A percentile compares a stretch with the other conserved stretches of the same genome.
Conservation (phyloP, 129 eudicot genomes). For the Flaveria ramosissima region DNA sequence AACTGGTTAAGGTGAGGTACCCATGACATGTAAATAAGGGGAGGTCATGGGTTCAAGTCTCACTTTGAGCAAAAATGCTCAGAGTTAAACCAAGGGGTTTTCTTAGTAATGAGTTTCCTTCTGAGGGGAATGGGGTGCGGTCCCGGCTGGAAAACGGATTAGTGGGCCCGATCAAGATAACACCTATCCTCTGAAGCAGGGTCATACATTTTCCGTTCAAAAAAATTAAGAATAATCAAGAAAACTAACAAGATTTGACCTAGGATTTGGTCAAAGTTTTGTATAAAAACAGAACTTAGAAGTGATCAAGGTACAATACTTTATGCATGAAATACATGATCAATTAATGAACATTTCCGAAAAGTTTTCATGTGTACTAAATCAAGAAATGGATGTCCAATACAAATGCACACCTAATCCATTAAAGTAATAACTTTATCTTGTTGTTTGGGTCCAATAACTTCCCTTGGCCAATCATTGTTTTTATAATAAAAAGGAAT, state of each 20-base stretch:
- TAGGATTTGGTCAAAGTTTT: slow-evolving; percentile 20
- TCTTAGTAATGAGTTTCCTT: too few relatives aligned
- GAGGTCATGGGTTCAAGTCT: too few relatives aligned
- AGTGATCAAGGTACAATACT: slow-evolving; percentile 17
- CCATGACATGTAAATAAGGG: too few relatives aligned
- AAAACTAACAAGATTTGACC: slow-evolving; percentile 23
- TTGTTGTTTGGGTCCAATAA: slow-evolving; percentile 33
- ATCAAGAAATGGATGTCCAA: slow-evolving; percentile 28
- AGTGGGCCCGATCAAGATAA: too few relatives aligned
- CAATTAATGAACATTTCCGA: slow-evolving; percentile 4
- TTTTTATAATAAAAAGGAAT: slow-evolving; percentile 37
- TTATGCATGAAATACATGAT: slow-evolving; percentile 19
- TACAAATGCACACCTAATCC: slow-evolving; percentile 48
- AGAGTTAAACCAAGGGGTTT: too few relatives aligned
- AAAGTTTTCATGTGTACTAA: not conserved
- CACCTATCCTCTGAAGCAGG: too few relatives aligned
- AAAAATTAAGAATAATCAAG: not conserved
- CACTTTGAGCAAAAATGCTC: too few relatives aligned
- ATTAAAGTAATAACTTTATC: slow-evolving; percentile 22
- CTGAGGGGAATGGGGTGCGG: too few relatives aligned
- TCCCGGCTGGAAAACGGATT: too few relatives aligned
- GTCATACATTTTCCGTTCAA: too few relatives aligned
- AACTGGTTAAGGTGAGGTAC: too few relatives aligned
- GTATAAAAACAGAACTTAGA: not conserved
- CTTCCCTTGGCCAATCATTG: slow-evolving; percentile 56